Conservation (phyloP, 2,329 filamentous ascomycete species). For the Parafenestella ontariensis region DNA sequence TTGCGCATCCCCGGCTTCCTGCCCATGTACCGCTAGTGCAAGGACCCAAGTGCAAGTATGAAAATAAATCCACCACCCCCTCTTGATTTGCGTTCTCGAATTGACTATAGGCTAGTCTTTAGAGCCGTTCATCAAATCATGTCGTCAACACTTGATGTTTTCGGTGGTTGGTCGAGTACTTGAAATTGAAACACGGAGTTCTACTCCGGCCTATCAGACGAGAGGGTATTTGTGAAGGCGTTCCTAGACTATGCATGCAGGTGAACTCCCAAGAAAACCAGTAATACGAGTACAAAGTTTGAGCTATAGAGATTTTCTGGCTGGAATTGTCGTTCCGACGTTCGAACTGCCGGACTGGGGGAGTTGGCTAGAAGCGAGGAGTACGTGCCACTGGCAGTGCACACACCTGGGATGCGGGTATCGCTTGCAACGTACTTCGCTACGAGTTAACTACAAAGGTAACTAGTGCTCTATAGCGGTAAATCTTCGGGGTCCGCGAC, state of each 20-base stretch:
- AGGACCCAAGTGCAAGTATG: not conserved
- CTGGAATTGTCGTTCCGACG: too few relatives aligned
- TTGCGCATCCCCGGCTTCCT: not conserved
- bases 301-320: not conserved
- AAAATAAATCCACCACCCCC: too few relatives aligned
- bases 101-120: not conserved
- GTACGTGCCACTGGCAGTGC: too few relatives aligned
- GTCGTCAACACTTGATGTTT: not conserved
- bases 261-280: too few relatives aligned
- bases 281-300: not conserved
- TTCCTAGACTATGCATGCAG: too few relatives aligned
- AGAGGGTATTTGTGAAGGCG: not conserved
- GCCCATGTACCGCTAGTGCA: not conserved
- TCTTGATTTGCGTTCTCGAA: not conserved
- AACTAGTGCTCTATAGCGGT: too few relatives aligned
- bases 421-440: too few relatives aligned
- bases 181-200: not conserved
- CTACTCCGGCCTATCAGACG: not conserved
- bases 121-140: constrained; percentile 4
- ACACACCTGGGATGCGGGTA: too few relatives aligned
- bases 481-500: too few relatives aligned
- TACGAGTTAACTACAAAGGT: too few relatives aligned
- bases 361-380: too few relatives aligned
- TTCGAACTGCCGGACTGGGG: too few relatives aligned
- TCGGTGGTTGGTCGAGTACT: constrained; percentile 2